Conservation (phyloP, 1,284 basidiomycete species). For the Malassezia sp. region DNA sequence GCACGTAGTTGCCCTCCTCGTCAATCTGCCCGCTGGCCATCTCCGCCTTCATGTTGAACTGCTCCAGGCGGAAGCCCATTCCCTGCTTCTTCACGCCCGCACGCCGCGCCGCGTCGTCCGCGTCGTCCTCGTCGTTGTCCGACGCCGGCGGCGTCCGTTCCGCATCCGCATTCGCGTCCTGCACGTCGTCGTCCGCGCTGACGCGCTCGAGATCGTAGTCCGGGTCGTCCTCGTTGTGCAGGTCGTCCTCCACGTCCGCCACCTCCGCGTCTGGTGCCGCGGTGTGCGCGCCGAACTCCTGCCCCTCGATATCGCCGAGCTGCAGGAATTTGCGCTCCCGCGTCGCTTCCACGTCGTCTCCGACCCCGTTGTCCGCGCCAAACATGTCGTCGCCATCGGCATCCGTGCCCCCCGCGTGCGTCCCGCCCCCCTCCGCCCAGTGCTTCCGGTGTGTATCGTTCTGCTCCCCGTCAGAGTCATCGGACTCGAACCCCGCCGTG, state of each 20-base stretch:
- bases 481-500: conserved; percentile 81
- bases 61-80: conserved; percentile 84
- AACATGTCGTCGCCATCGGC: conserved; percentile 24
- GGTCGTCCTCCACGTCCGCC: conserved; percentile 27
- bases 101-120: no score
- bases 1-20: conserved; percentile 75
- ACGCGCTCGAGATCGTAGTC: conserved; percentile 31
- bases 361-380: conserved; percentile 6
- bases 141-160: conserved; percentile 30
- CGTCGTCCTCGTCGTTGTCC: conserved; percentile 15
- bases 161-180: conserved; percentile 25
- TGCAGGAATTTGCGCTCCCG: conserved; percentile 19
- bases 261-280: no score
- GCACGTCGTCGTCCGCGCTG: conserved; percentile 14
- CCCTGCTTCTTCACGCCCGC: conserved; percentile 35
- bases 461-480: conserved; percentile 69
- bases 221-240: conserved; percentile 31
- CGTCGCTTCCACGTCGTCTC: conserved; percentile 8
- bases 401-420: conserved; percentile 47
- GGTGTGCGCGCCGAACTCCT: conserved; percentile 36
- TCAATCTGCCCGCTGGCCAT: conserved; percentile 95
- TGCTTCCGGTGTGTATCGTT: conserved; percentile 44
- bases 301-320: conserved; percentile 68
- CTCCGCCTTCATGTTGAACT: conserved; percentile 98
- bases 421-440: conserved; percentile 50